Evolutionary conservation across 2,329 filamentous ascomycete genomes (phyloP).

Genomic region (Ascochyta pisi): DNA sequence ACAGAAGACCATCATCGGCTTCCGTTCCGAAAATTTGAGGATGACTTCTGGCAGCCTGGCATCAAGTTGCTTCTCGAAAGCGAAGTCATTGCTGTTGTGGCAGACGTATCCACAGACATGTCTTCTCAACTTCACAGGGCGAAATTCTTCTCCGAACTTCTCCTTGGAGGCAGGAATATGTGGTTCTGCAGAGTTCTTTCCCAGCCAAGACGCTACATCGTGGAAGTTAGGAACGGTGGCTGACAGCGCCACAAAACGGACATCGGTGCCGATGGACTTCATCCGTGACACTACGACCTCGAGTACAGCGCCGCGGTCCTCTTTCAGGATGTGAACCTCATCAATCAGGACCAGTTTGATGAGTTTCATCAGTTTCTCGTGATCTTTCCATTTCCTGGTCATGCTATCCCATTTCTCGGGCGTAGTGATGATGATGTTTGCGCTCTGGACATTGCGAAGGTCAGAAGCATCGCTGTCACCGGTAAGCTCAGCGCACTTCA

Average conservation of each 20-base stretch:
- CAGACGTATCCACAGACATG: constrained; percentile 75
- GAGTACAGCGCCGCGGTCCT: constrained; percentile 77
- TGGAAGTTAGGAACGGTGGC: constrained; percentile 83
- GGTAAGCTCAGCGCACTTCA: constrained; percentile 78
- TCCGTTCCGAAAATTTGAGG: constrained; percentile 68
- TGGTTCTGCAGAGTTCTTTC: constrained; percentile 66
- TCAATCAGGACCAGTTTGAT: constrained; percentile 85
- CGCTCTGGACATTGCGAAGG: constrained; percentile 71
- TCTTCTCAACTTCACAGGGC: constrained; percentile 78
- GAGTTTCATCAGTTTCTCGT: constrained; percentile 74
- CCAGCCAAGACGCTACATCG: constrained; percentile 82
- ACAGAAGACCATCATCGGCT: constrained; percentile 85
- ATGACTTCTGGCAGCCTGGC: constrained; percentile 71
- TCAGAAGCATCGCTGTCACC: constrained; percentile 77
- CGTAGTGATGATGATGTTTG: constrained; percentile 84
- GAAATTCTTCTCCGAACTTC: constrained; percentile 78
- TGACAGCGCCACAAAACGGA: constrained; percentile 81
- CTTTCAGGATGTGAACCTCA: constrained; percentile 86
- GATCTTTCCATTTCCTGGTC: constrained; percentile 85
- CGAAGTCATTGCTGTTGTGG: constrained; percentile 70
- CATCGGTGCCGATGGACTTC: constrained; percentile 77
- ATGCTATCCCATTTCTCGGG: constrained; percentile 93
- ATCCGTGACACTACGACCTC: constrained; percentile 87
- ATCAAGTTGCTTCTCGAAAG: constrained; percentile 75
- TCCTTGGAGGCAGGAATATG: constrained; percentile 70